A percentile compares a stretch with the other conserved stretches of the same genome.
Conservation (phyloP, 2,329 filamentous ascomycete species). For the Botrytis cinerea region DNA sequence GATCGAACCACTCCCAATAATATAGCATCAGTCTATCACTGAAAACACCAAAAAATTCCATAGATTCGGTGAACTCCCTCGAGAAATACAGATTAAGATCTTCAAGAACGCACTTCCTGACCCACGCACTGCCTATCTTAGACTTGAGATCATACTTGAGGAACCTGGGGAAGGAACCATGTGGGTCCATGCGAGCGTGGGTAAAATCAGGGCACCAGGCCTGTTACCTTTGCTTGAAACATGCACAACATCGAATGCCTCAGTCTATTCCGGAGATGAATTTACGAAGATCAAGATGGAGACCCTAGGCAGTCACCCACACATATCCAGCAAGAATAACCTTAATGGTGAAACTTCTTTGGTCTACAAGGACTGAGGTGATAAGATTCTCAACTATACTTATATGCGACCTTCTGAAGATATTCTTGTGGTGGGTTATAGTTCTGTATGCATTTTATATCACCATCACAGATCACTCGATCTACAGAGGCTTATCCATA, state of each 20-base stretch:
- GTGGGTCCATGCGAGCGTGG: rapidly evolving
- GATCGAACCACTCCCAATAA: neutral
- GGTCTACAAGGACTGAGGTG: neutral
- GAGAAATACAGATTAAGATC: neutral
- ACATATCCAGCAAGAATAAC: too few species aligned
- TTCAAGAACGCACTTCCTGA: neutral
- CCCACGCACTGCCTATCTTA: neutral
- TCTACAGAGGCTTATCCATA: neutral
- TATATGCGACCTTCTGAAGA: neutral
- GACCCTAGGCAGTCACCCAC: neutral
- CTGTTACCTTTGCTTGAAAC: neutral
- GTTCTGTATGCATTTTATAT: neutral
- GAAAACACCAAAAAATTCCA: neutral
- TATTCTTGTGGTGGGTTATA: neutral
- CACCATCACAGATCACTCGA: neutral
- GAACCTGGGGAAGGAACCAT: neutral
- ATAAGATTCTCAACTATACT: neutral
- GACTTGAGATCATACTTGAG: neutral
- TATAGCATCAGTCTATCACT: neutral
- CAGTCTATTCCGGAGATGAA: neutral
- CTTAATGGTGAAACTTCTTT: too few species aligned
- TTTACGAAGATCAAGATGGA: neutral
- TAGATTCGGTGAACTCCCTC: neutral
- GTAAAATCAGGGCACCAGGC: neutral
- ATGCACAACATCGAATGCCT: neutral